Conservation (phyloP, 2,329 filamentous ascomycete species). For the Epichloe coenophiala region DNA sequence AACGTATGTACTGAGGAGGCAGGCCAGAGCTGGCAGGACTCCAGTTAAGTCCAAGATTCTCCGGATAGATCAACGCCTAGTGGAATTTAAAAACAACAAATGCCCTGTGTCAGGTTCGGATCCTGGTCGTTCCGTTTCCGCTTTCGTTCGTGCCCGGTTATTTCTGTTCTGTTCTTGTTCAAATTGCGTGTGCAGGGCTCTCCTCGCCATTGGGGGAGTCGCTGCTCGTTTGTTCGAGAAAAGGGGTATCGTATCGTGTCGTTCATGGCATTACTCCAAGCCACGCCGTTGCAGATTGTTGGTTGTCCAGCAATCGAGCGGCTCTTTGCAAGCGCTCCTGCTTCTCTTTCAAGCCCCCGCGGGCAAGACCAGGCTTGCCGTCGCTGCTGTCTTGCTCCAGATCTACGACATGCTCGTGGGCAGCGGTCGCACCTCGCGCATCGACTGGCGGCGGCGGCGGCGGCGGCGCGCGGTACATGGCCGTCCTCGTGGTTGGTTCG, state of each 20-base stretch:
- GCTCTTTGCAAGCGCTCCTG: slow-evolving; percentile 28
- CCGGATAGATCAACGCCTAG: too few relatives aligned
- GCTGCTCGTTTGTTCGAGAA: neutral
- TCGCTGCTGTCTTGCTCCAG: slow-evolving; percentile 13
- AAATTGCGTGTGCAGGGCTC: rapidly evolving
- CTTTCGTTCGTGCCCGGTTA: too few relatives aligned
- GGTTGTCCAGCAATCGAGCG: slow-evolving; percentile 22
- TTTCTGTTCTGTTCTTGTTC: too few relatives aligned
- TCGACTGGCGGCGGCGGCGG: slow-evolving; percentile 4
- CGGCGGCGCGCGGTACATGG: slow-evolving; percentile 23
- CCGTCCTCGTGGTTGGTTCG: slow-evolving; percentile 15
- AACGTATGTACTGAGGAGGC: too few relatives aligned
- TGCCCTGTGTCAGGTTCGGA: too few relatives aligned
- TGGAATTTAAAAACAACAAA: too few relatives aligned
- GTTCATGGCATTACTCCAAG: neutral
- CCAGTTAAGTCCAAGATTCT: too few relatives aligned
- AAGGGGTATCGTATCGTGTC: neutral
- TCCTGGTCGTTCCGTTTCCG: too few relatives aligned
- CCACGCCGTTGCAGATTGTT: neutral
- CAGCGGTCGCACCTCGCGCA: slow-evolving; percentile 7
- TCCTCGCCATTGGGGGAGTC: neutral
- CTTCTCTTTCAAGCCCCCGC: slow-evolving; percentile 19
- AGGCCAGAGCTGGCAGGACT: too few relatives aligned
- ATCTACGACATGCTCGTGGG: slow-evolving; percentile 10
- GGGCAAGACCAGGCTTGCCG: slow-evolving; percentile 6